Evolutionary conservation across 2,329 filamentous ascomycete genomes (phyloP), one percentile per base, ranked within the genome.

Genomic region (Aureobasidium musti): DNA sequence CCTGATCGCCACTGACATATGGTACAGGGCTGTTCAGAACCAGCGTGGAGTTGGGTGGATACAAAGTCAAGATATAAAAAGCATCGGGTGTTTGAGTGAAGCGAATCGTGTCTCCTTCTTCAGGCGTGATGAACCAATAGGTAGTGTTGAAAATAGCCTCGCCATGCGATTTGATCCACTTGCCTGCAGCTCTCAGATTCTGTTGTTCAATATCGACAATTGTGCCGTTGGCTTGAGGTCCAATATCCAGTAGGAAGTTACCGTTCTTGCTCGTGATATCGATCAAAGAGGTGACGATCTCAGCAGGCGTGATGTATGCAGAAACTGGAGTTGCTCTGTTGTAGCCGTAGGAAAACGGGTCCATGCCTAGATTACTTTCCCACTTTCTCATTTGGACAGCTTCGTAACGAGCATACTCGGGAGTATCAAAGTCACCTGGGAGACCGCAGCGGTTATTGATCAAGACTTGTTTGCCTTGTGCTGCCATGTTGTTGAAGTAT

Each of bases 291-390:
- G 75, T 74, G 0, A 87, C 77, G 28, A 87, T 77, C 0, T 74
- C 78, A 8, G 73, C 76, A 0, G 84, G 81, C 49, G 82, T 85
- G 80, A 87, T 83, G 72, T 86, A 86, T 11, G 76, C 77, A 0
- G 70, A 72, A 1, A 75, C 71, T 0, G 81, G 77, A 0, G 84
- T 88, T 1, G 83, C 84, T 7, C 81, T 77, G 71, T 88, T 87
- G 74, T 83, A 87, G 3, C 85, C 85, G 70, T 87, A 87, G 68
- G 78, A 81, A 70, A 79, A 87, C 0, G 85, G 85, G 70, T 87
- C 85, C 82, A 88, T 84, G 43, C 85, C 85, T 49, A 79, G 79
- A 73, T 82, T 87, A 47, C 77, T 82, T 74, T 87, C 86, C 85
- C 85, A 88, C 73, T 87, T 87, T 33, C 83, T 78, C 37, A 77